phyloP scores from a whole-genome alignment of 1,284 basidiomycete species.

The Dichomitus squalens region DNA sequence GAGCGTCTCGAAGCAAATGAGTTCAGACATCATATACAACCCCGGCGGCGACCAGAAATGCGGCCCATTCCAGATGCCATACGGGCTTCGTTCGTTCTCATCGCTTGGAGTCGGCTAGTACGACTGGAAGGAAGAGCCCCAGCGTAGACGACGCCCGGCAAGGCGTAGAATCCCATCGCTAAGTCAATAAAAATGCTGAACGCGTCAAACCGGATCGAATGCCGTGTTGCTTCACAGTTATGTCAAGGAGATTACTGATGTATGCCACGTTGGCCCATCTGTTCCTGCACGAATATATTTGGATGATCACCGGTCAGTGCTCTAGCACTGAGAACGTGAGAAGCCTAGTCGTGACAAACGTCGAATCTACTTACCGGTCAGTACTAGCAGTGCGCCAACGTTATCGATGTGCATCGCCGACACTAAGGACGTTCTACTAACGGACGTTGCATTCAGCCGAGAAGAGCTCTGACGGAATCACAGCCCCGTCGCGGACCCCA shows the following conservation, averaged over 20 bases:
- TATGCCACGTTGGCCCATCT: too few species aligned
- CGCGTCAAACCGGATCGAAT: background rate
- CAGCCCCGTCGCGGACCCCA: background rate
- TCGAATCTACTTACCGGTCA: too few species aligned
- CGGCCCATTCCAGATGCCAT: background rate
- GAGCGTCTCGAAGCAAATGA: background rate
- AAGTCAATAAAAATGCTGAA: background rate
- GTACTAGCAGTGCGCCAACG: too few species aligned
- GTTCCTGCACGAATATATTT: background rate
- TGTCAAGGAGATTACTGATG: background rate
- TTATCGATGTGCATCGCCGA: too few species aligned
- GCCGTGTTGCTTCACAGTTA: background rate
- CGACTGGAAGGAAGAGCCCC: background rate
- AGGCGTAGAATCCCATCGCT: background rate
- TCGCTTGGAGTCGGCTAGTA: slow-evolving; percentile 1
- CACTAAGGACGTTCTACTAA: background rate
- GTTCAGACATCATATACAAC: background rate
- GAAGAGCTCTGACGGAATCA: too few species aligned
- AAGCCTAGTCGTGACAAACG: background rate
- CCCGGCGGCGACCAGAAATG: background rate
- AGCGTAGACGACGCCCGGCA: background rate
- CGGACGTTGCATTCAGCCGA: background rate
- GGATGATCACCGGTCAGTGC: background rate
- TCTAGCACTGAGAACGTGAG: background rate
- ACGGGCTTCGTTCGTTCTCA: background rate